A percentile compares a stretch with the other conserved stretches of the same genome.
phyloP scores from a whole-genome alignment of 2,329 filamentous ascomycete species.

The Botrytis paeoniae region DNA sequence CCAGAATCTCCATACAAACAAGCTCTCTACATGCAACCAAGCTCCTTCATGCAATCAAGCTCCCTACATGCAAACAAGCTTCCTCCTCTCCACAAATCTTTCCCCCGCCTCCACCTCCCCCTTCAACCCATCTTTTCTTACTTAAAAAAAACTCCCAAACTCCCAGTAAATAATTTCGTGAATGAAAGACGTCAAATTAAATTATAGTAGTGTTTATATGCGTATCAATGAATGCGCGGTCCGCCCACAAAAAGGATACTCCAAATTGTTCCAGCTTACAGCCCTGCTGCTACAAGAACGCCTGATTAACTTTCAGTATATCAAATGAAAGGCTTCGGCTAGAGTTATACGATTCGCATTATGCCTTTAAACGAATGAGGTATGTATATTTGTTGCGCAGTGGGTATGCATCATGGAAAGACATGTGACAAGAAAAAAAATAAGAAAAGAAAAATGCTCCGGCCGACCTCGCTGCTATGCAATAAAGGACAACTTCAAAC shows the following conservation, averaged over 20 bases:
- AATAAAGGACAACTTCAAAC: constrained; percentile 10
- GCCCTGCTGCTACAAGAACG: constrained; percentile 9
- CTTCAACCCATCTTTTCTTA: neutral
- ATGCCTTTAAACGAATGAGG: constrained; percentile 1
- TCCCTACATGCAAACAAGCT: neutral
- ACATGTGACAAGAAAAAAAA: neutral
- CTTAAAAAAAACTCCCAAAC: neutral
- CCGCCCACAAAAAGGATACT: neutral
- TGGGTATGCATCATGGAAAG: constrained; percentile 9
- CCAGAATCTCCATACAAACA: neutral
- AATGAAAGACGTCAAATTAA: constrained; percentile 17
- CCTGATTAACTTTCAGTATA: constrained; percentile 5
- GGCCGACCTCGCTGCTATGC: constrained; percentile 12
- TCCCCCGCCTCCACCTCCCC: neutral
- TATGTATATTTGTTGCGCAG: constrained; percentile 3
- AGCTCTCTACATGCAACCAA: neutral
- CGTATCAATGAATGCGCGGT: neutral
- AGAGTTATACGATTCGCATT: neutral
- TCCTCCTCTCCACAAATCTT: neutral
- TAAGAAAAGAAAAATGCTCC: constrained; percentile 2
- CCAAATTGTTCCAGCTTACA: neutral
- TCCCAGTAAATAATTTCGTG: neutral
- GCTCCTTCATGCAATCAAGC: neutral
- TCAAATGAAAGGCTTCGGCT: neutral
- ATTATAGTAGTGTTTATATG: constrained; percentile 5